phyloP scores from a whole-genome alignment of 2,329 filamentous ascomycete species.

The Fusarium pilosicola region DNA sequence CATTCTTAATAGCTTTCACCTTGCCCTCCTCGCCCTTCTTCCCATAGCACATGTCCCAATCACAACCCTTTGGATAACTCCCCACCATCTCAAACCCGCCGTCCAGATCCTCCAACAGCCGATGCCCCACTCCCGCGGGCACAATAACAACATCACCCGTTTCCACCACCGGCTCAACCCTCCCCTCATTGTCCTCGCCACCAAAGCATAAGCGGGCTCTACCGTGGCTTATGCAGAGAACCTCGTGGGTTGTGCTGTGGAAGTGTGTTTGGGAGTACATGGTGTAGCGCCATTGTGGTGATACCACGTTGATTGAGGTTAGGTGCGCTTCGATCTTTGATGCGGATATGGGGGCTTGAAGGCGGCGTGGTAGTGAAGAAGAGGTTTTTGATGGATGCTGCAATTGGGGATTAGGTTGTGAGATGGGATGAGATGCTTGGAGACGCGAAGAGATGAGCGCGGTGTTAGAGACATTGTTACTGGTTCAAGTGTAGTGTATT shows the following conservation, averaged over 20 bases:
- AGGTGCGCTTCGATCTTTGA: slow-evolving; percentile 67
- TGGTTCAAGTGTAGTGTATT: no score
- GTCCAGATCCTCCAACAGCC: slow-evolving; percentile 65
- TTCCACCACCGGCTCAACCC: slow-evolving; percentile 64
- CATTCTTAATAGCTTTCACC: slow-evolving; percentile 8
- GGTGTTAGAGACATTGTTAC: slow-evolving; percentile 17
- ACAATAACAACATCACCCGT: slow-evolving; percentile 72
- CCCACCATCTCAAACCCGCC: slow-evolving; percentile 74
- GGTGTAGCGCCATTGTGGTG: slow-evolving; percentile 73
- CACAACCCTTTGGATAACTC: slow-evolving; percentile 66
- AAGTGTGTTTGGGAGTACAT: slow-evolving; percentile 76
- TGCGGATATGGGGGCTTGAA: slow-evolving; percentile 58
- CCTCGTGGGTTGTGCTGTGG: slow-evolving; percentile 74
- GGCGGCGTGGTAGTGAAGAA: slow-evolving; percentile 72
- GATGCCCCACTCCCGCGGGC: slow-evolving; percentile 73
- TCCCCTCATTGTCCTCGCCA: slow-evolving; percentile 67
- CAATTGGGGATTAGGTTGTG: slow-evolving; percentile 71
- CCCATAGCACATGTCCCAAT: slow-evolving; percentile 80
- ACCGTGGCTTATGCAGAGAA: slow-evolving; percentile 68
- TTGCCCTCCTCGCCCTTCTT: slow-evolving; percentile 53
- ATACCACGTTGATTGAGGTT: slow-evolving; percentile 61
- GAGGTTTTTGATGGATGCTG: slow-evolving; percentile 68
- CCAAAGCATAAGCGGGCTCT: slow-evolving; percentile 73
- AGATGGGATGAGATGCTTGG: slow-evolving; percentile 67
- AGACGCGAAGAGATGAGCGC: slow-evolving; percentile 63